Conservation (phyloP, 371 early-diverging fungal genomes). For the Blyttiomyces sp. region DNA sequence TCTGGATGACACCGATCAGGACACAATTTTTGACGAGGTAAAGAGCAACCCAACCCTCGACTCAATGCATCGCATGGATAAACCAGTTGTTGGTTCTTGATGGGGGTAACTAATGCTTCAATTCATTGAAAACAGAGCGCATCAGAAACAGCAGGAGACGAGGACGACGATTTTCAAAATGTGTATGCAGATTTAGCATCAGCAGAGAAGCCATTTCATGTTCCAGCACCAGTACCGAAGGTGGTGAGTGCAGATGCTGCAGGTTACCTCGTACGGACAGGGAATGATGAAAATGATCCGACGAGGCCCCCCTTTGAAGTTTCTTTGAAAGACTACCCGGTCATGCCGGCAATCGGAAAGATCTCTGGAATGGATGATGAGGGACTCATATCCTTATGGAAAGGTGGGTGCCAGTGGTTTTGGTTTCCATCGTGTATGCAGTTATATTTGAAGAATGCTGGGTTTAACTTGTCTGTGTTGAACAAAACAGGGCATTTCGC, state of each 20-base stretch:
- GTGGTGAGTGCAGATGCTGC: constrained; percentile 20
- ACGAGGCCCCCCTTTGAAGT: constrained; percentile 44
- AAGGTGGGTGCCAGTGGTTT: constrained; percentile 25
- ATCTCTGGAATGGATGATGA: constrained; percentile 25
- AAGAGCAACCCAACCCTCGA: not conserved
- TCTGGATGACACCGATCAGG: not conserved
- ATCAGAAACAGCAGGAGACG: not conserved
- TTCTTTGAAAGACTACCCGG: constrained; percentile 21
- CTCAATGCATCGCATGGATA: not conserved
- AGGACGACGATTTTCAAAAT: not conserved
- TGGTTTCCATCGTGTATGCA: not conserved
- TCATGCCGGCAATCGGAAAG: constrained; percentile 14
- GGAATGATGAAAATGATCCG: constrained; percentile 30
- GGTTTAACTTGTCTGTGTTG: not conserved
- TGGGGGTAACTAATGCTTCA: not conserved
- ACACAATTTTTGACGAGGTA: not conserved
- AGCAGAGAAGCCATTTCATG: not conserved
- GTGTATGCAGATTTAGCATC: not conserved
- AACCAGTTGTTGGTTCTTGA: not conserved
- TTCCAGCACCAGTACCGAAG: not conserved
- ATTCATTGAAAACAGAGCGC: not conserved
- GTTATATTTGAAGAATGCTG: not conserved
- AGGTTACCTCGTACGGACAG: constrained; percentile 45
- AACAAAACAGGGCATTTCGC: constrained; percentile 6
- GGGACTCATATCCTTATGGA: constrained; percentile 43